Evolutionary conservation across 2,329 filamentous ascomycete genomes (phyloP).

Genomic region (Sclerotiophoma versabilis): DNA sequence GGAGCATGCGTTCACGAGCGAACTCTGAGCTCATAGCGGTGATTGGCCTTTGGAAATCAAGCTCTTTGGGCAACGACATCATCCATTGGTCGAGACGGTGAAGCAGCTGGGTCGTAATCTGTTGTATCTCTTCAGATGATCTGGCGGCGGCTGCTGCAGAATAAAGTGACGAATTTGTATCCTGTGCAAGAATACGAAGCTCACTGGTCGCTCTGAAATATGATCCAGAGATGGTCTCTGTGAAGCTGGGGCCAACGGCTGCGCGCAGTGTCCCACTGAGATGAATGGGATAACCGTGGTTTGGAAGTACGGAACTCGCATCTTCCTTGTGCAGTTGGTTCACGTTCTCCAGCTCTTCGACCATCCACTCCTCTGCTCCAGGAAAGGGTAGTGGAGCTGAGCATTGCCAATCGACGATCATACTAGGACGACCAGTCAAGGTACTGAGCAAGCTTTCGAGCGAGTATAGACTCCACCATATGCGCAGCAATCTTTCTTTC

Average conservation of each 20-base stretch:
- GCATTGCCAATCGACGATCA: slow-evolving; percentile 43
- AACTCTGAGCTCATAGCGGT: slow-evolving; percentile 1
- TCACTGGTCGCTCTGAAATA: slow-evolving; percentile 46
- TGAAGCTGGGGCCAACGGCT: no score
- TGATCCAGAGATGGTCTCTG: no score
- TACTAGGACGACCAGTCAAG: slow-evolving; percentile 52
- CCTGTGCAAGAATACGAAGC: no score
- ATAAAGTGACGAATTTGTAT: slow-evolving; percentile 51
- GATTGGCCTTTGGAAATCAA: slow-evolving; percentile 35
- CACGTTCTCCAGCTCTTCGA: slow-evolving; percentile 12
- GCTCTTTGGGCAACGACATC: slow-evolving; percentile 33
- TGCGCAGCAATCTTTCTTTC: slow-evolving; percentile 46
- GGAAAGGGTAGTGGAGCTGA: slow-evolving; percentile 44
- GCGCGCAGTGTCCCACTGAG: no score
- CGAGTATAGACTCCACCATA: slow-evolving; percentile 53
- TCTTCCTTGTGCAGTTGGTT: slow-evolving; percentile 10
- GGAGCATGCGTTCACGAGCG: slow-evolving; percentile 37
- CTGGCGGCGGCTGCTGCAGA: slow-evolving; percentile 41
- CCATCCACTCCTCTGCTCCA: slow-evolving; percentile 27
- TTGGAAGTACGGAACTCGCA: slow-evolving; percentile 34
- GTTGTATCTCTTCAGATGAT: slow-evolving; percentile 44
- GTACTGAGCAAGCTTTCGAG: slow-evolving; percentile 48
- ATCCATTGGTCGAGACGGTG: slow-evolving; percentile 46
- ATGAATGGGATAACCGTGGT: no score
- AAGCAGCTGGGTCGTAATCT: slow-evolving; percentile 37